Base-by-base conservation (phyloP, 2,329 filamentous ascomycete species). In the Aspergillus spinulosporus region DNA sequence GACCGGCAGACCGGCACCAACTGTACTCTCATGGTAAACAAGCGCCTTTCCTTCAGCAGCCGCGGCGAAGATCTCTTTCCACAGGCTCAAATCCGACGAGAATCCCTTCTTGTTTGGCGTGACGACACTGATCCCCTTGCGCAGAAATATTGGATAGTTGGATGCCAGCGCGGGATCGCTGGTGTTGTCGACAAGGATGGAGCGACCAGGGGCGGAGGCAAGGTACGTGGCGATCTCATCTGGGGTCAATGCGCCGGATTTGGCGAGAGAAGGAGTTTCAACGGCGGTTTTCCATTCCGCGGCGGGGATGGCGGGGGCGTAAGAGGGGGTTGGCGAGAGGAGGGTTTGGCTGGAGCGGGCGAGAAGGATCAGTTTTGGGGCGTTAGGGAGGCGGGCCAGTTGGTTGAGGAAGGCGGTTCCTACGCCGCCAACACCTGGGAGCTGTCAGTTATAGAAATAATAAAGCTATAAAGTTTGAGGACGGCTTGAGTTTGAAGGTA, bases 81-180 rank as follows among this genome's bases (percentile, higher is more conserved):
- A 99, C 54, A 96, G 80, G 65, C 85, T 80, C 67, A 90, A 86
- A 45, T 84, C 86, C 56, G 89, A 87, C 0, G 91, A 95, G 77
- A 99, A 99, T 11, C 89, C 93, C 78, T 99, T 99, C 81, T 99
- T 99, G 82, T 97, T 99, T 43, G 94, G 92, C 0, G 94, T 99
- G 31, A 97, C 90, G 66, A 99, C 86, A 74, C 86, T 93, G 74
- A 99, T 87, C 9, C 92, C 93, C 61, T 86, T 84, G 67, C 84
- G 82, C 59, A 99, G 80, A 74, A 96, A 90, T 46, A 83, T 74
- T 1, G 94, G 92, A 75, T 99, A 99, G 31, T 84, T 78, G 59
- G 89, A 84, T 48, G 93, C 94, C 31, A 99, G 82, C 62, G 89
- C 87, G 66, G 93, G 88, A 65, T 90, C 92, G 76, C 90, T 95